phyloP scores from a whole-genome alignment of 83 land plant genomes.

The Thuja plicata region DNA sequence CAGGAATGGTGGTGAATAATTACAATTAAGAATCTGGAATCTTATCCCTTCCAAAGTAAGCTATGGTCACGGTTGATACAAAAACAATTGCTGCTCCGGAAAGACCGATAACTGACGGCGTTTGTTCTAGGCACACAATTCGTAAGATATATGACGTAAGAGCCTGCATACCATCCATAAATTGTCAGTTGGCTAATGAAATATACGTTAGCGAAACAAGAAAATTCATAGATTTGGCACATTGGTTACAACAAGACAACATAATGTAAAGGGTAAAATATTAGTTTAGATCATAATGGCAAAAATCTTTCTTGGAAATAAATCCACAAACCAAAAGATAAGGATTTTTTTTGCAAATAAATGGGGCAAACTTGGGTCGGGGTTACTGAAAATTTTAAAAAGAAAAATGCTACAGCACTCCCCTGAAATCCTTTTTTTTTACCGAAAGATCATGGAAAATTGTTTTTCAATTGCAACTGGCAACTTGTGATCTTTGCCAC shows the following conservation, averaged over 20 bases:
- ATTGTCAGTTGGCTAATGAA: neutral
- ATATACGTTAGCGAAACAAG: neutral
- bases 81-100: neutral
- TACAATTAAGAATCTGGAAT: neutral
- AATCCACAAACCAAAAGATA: too few species aligned
- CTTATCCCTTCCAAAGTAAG: neutral
- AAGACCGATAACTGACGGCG: neutral
- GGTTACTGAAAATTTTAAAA: too few species aligned
- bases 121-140: neutral
- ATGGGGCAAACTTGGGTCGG: too few species aligned
- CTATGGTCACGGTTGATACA: neutral
- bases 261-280: neutral
- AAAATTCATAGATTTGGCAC: neutral
- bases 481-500: too few species aligned
- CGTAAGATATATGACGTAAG: conserved; percentile 1
- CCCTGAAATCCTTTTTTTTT: too few species aligned
- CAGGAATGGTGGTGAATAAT: neutral
- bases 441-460: too few species aligned
- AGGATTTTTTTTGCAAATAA: too few species aligned
- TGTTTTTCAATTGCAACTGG: too few species aligned
- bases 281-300: neutral
- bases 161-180: conserved; percentile 7
- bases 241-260: neutral
- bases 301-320: too few species aligned
- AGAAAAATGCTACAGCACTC: too few species aligned